Base-by-base conservation (phyloP, 2,329 filamentous ascomycete genomes). In the Aspergillus bombycis region DNA sequence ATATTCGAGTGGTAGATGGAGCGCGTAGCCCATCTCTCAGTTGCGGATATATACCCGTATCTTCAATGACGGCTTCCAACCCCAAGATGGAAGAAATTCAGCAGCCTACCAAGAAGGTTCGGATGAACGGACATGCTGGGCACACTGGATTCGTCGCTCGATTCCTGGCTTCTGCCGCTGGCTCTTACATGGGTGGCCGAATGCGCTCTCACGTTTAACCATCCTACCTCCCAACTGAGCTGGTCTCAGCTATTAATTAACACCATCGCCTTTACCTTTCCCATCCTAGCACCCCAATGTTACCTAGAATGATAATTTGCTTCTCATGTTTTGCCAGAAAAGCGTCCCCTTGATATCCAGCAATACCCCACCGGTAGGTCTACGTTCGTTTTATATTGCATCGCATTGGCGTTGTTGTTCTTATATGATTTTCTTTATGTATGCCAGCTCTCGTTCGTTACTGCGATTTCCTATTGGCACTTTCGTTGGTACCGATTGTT, bases 41-140 rank as follows among this genome's bases (percentile, higher is more conserved):
- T 54, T 74, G 75, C 57, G 74, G 76, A 67, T 79, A 78, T 55
- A 70, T 78, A 50, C 74, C 74, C 57, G 26, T 52, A 21, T 30
- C 48, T 52, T n/a, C 26, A 2, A 52, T 52, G 48, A 72, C 78
- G 45, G 68, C 70, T 28, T 67, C 72, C 14, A 74, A 76, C 26
- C 41, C 72, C 6, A 80, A 80, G 67, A 67, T 71, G 5, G 67
- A 75, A 21, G 68, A 77, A 34, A 76, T 79, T 55, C 75, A 78
- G 21, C 80, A 80, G 62, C 74, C 79, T 1, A 72, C 69, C 63
- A 82, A 81, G 73, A 81, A 80, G 63, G 70, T 78, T 64, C 80
- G 79, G 64, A 70, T 74, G 26, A 70, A 71, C 32, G 67, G 67
- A 26, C 70, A 75, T 43, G 58, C 66, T 3, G 70, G 72, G 41